phyloP scores from a whole-genome alignment of 768 basidiomycete genomes.

The Lenzites betulinus region DNA sequence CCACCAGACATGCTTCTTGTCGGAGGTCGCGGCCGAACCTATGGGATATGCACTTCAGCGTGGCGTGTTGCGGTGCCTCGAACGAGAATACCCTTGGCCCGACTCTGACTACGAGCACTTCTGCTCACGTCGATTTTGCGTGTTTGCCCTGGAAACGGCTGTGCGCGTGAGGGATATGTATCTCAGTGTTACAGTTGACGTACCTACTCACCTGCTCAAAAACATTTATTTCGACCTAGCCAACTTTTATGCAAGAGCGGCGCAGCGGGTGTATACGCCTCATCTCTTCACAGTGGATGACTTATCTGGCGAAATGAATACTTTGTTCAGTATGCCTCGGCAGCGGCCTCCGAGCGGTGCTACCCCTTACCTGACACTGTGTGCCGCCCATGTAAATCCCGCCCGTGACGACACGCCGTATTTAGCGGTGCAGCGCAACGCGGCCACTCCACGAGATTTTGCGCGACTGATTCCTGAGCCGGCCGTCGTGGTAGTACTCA shows the following conservation, averaged over 20 bases:
- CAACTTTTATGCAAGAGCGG: too few species aligned
- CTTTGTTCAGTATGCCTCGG: too few species aligned
- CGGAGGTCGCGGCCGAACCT: background rate
- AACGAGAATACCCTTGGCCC: background rate
- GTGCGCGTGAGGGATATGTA: background rate
- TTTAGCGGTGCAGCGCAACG: constrained; percentile 11
- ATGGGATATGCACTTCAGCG: background rate
- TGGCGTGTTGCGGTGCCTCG: background rate
- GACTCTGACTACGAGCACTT: background rate
- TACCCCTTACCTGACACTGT: too few species aligned
- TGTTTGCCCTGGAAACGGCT: background rate
- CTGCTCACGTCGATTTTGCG: background rate
- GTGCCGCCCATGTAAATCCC: background rate
- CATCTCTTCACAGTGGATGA: too few species aligned
- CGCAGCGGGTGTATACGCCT: too few species aligned
- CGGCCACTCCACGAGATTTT: background rate
- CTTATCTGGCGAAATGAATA: background rate
- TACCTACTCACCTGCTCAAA: background rate
- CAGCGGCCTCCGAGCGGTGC: too few species aligned
- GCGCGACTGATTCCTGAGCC: constrained; percentile 15
- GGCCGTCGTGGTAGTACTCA: background rate
- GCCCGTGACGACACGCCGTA: too few species aligned
- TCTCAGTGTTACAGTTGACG: background rate
- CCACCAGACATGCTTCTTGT: background rate
- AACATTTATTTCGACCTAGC: too few species aligned